Evolutionary conservation across 108 stramenopile genomes (phyloP), one percentile per base, ranked within the genome.

Genomic region (Schizochytrium sp.): DNA sequence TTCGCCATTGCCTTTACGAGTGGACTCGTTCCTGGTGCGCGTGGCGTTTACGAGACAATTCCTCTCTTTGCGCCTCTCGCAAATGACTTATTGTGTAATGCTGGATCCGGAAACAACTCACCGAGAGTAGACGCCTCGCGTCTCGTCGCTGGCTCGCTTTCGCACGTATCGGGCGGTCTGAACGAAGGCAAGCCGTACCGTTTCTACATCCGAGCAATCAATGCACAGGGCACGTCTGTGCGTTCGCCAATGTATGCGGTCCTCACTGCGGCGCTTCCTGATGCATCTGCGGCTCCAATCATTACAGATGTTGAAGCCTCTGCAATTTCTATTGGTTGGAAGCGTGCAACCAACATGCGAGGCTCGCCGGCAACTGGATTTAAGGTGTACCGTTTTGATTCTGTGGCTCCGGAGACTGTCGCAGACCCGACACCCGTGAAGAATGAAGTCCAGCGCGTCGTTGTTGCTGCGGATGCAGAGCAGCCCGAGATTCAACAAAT

Each of bases 331-430:
- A 72, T 95, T 14, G 83, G 91, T 21, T 96, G 96, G 96, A 60
- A 91, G 5, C 87, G 91, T 47, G 92, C 95, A 21, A 88, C 93
- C 5, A 48, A 90, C 89, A 19, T 88, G 90, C 53, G 88, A 88
- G 69, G 96, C 95, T 58, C 95, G 93, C 34, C 87, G 34, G 90
- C 96, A 48, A 95, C 95, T 5, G 96, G 96, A 5, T 97, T 95
- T 92, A 91, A 91, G 88, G 88, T 97, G 4, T 97, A 95, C 90
- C 47, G 90, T 87, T 97, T 95, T 88, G 60, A 91, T 44, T 92
- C 90, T 12, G 93, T 91, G 10, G 92, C 92, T 23, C 91, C 93
- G 14, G 93, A 95, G 90, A 89, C 95, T 28, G 93, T 93, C 10
- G 90, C 91, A 18, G 92, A 94, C 55, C 93, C 94, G 10, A 94